These are phyloP conservation scores for Aspergillus puulaauensis DNA, from an alignment of 2,329 filamentous ascomycete species.

Conservation along the genomic window DNA sequence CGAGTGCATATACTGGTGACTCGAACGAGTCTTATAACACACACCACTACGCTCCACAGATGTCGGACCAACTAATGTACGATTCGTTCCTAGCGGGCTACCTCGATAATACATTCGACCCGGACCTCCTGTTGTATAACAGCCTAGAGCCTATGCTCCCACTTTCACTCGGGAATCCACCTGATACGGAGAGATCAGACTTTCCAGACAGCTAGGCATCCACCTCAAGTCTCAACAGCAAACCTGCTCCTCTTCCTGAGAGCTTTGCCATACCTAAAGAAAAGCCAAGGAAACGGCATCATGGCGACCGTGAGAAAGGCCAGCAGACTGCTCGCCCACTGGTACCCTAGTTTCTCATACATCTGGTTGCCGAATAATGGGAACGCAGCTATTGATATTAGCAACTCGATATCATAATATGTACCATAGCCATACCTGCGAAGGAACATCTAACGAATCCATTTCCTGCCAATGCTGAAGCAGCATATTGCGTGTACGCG, in stretches of 20 bases:
- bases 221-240: not conserved
- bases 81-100: constrained; percentile 14
- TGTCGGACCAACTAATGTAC: constrained; percentile 11
- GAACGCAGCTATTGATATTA: constrained; percentile 55
- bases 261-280: constrained; percentile 33
- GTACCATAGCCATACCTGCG: constrained; percentile 41
- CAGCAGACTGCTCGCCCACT: constrained; percentile 39
- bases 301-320: constrained; percentile 37
- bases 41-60: not conserved
- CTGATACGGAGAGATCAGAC: not conserved
- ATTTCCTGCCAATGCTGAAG: constrained; percentile 71
- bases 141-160: not conserved
- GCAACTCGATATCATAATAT: not conserved
- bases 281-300: constrained; percentile 39
- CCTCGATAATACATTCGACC: constrained; percentile 15
- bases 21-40: not conserved
- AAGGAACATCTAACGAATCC: constrained; percentile 72
- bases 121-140: constrained; percentile 11
- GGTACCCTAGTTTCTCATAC: constrained; percentile 37
- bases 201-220: not conserved
- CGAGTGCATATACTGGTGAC: not conserved
- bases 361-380: constrained; percentile 63
- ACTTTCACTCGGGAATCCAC: not conserved
- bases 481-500: constrained; percentile 42
- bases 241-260: constrained; percentile 30